Evolutionary conservation across 2,329 filamentous ascomycete genomes (phyloP).

Genomic region (Hypoxylon sp.): DNA sequence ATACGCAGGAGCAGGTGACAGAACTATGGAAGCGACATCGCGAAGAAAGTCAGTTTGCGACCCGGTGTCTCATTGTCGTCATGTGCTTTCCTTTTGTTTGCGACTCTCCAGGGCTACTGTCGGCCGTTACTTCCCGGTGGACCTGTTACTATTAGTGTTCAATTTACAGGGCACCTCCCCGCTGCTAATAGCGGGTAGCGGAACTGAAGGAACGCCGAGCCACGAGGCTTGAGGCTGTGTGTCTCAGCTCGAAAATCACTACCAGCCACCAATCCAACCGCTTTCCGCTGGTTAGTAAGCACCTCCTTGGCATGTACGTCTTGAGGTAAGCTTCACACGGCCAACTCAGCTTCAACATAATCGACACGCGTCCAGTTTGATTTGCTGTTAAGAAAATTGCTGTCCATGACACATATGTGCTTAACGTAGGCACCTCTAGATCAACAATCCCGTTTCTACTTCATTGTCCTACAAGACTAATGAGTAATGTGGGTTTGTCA

Average conservation of each 20-base stretch:
- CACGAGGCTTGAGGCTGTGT: slow-evolving; percentile 37
- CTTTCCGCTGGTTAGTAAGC: slow-evolving; percentile 20
- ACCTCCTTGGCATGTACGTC: too few species aligned
- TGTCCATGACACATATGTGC: background rate
- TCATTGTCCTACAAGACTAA: background rate
- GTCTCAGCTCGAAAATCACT: slow-evolving; percentile 26
- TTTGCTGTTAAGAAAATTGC: background rate
- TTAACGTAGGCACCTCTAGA: background rate
- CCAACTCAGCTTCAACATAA: slow-evolving; percentile 30
- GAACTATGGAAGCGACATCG: slow-evolving; percentile 9
- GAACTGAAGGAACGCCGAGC: slow-evolving; percentile 32
- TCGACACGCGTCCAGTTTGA: slow-evolving; percentile 33
- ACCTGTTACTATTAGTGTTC: slow-evolving; percentile 13
- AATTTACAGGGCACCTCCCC: slow-evolving; percentile 17
- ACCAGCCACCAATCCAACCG: slow-evolving; percentile 17
- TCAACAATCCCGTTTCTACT: background rate
- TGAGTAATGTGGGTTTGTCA: slow-evolving; percentile 13
- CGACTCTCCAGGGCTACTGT: background rate
- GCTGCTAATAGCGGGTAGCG: slow-evolving; percentile 25
- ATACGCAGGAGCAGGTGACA: slow-evolving; percentile 6
- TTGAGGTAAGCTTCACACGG: slow-evolving; percentile 1
- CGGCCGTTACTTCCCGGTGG: slow-evolving; percentile 12
- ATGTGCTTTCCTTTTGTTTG: slow-evolving; percentile 33
- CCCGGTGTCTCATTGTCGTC: slow-evolving; percentile 38
- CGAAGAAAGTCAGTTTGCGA: slow-evolving; percentile 16